phyloP scores from a whole-genome alignment of 2,329 filamentous ascomycete species.

The Ophiostoma quercus region DNA sequence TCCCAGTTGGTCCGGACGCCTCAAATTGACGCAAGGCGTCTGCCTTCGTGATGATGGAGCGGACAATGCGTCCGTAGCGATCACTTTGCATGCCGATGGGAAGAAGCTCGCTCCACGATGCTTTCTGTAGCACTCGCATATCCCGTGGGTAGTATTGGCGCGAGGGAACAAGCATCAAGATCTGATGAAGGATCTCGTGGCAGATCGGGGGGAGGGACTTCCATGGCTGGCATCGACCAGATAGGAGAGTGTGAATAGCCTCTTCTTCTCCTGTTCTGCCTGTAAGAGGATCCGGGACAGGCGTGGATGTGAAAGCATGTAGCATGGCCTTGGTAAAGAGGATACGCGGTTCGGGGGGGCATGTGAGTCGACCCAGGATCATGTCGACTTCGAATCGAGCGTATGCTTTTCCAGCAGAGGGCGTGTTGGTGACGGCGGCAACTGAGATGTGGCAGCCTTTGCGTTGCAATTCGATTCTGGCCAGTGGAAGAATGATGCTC shows the following conservation, averaged over 20 bases:
- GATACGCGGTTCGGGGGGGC: conserved; percentile 50
- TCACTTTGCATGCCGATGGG: conserved; percentile 39
- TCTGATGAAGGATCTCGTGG: conserved; percentile 24
- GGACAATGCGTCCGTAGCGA: conserved; percentile 32
- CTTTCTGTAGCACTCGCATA: conserved; percentile 35
- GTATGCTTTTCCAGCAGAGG: conserved; percentile 35
- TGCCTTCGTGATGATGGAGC: conserved; percentile 33
- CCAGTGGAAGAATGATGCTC: conserved; percentile 52
- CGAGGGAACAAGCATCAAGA: conserved; percentile 32
- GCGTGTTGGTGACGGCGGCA: conserved; percentile 3
- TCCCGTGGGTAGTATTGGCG: conserved; percentile 38
- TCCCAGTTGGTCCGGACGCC: neutral
- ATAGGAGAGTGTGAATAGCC: conserved; percentile 45
- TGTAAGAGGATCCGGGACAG: conserved; percentile 54
- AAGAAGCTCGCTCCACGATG: conserved; percentile 33
- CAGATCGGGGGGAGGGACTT: conserved; percentile 28
- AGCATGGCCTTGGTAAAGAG: conserved; percentile 53
- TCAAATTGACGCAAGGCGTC: conserved; percentile 30
- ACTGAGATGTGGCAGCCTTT: conserved; percentile 42
- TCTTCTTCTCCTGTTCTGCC: conserved; percentile 57
- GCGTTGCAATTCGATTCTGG: conserved; percentile 33
- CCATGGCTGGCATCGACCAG: conserved; percentile 50
- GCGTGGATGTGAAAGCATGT: conserved; percentile 57
- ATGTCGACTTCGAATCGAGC: conserved; percentile 50
- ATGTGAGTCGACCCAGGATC: conserved; percentile 51